A percentile compares a stretch with the other conserved stretches of the same genome.
Evolutionary conservation across 345 rosid genomes (phyloP).

Genomic region (Toxicodendron radicans): DNA sequence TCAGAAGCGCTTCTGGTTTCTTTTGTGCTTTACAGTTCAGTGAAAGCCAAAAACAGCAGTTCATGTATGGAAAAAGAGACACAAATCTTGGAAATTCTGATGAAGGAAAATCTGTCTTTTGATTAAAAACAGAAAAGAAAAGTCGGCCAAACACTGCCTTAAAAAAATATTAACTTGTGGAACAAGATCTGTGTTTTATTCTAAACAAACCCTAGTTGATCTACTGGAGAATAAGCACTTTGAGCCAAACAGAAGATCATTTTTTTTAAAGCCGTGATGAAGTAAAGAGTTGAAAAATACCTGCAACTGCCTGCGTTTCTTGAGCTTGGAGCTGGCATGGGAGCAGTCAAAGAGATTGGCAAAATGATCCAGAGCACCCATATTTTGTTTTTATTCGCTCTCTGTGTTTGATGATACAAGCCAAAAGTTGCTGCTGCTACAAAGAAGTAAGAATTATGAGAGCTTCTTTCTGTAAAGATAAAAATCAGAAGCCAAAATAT

Average conservation of each 20-base stretch:
- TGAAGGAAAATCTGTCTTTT: background rate
- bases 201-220: background rate
- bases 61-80: background rate
- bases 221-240: background rate
- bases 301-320: conserved; percentile 77
- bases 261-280: background rate
- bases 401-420: background rate
- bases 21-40: background rate
- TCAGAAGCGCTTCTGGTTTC: background rate
- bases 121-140: background rate
- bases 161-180: too few relatives aligned
- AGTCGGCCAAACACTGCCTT: background rate
- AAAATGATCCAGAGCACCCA: conserved; percentile 93
- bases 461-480: background rate
- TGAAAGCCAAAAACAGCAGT: background rate
- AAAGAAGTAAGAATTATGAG: background rate
- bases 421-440: background rate
- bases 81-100: background rate
- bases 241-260: too few relatives aligned
- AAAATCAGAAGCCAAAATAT: background rate
- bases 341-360: conserved; percentile 82
- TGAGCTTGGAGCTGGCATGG: conserved; percentile 44
- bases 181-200: background rate
- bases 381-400: conserved; percentile 14
- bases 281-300: conserved; percentile 27